Evolutionary conservation across 495 filamentous ascomycete species (phyloP), one percentile per base, ranked within the genome.

Genomic region (Parathielavia appendiculata): DNA sequence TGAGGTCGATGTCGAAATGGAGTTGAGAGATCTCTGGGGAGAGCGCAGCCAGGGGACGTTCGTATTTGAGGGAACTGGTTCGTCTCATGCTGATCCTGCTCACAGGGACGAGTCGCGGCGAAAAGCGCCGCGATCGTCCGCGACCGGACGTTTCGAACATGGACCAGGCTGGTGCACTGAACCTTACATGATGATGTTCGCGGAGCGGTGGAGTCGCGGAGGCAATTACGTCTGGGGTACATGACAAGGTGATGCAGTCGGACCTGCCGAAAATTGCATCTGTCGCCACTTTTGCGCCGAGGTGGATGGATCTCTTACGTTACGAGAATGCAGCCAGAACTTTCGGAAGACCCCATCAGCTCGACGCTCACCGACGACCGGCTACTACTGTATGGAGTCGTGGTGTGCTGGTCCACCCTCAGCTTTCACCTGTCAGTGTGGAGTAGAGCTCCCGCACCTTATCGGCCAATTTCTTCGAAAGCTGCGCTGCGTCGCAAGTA

Each of bases 171-270:
- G 54, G 10, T 30, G 4, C 22, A 35, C 30, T 1, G 30, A 39
- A 23, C 38, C 35, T 26, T 26, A 30, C 5, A n/a, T n/a, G 36
- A 16, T n/a, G 11, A 19, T 30, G 11, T 6, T 48, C 54, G 44
- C 48, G 44, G 34, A 56, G 34, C 38, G 32, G 35, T 38, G 49
- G 49, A 51, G 47, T 30, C 48, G 39, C 44, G 52, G 52, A 32
- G 23, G 54, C 43, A n/a, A 44, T 56, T 23, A 34, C 54, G 54
- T 56, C 54, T 54, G 52, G 52, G 52, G 52, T 54, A 35, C 52
- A 54, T 54, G 23, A 35, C 26, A 36, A 13, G n/a, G 16, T 22
- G 39, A 19, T 34, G 10, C 14, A 22, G 40, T 56, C 43, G 32
- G 44, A 14, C 41, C 26, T 26, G 53, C 13, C n/a, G 30, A 34